Conservation (phyloP, 139 green algal genomes). For the Auxenochlorella pyrenoidosa region DNA sequence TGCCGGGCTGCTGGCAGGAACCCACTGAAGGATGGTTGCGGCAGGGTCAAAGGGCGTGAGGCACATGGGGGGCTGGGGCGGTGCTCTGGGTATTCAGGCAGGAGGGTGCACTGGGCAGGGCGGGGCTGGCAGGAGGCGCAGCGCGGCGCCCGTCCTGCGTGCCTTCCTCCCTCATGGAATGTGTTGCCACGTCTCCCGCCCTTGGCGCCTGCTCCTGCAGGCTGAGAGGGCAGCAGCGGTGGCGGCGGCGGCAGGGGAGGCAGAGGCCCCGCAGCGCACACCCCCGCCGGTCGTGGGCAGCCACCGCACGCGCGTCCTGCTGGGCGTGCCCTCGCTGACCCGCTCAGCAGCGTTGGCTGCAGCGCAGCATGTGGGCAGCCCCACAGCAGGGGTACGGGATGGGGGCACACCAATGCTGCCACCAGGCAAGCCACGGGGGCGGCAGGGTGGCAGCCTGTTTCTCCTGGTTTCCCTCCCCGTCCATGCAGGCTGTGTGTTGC, state of each 20-base stretch:
- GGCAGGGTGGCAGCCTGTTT: too few relatives aligned
- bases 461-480: too few relatives aligned
- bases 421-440: neutral
- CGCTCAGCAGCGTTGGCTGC: constrained; percentile 12
- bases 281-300: constrained; percentile 23
- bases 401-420: neutral
- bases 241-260: neutral
- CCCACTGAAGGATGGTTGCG: neutral
- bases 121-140: too few relatives aligned
- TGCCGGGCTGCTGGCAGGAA: neutral
- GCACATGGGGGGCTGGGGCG: too few relatives aligned
- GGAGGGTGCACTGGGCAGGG: too few relatives aligned
- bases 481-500: too few relatives aligned
- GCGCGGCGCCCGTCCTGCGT: too few relatives aligned
- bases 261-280: neutral
- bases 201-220: neutral
- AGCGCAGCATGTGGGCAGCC: neutral
- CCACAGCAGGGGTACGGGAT: neutral
- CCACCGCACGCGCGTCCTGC: constrained; percentile 16
- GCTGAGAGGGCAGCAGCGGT: constrained; percentile 17
- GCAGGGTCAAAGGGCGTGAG: neutral
- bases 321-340: constrained; percentile 21
- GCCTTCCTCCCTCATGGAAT: too few relatives aligned
- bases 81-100: too few relatives aligned
- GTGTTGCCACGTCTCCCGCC: too few relatives aligned